These are phyloP conservation scores for Colletotrichum cereale DNA, from an alignment of 2,329 filamentous ascomycete genomes.

Conservation along the genomic window DNA sequence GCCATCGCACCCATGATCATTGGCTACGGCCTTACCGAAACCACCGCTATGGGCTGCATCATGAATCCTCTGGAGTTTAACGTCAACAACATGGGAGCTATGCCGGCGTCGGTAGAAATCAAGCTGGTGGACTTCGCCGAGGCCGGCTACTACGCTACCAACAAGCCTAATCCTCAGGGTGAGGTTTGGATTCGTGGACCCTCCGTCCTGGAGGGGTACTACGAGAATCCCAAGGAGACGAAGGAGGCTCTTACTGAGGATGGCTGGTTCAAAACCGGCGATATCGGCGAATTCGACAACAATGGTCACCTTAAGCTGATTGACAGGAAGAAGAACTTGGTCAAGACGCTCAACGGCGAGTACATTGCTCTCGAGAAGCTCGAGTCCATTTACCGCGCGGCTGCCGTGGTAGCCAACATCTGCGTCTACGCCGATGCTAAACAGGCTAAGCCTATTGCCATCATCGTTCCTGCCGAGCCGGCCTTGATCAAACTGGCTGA, in stretches of 20 bases:
- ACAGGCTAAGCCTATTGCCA: slow-evolving; percentile 66
- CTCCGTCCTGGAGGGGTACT: slow-evolving; percentile 79
- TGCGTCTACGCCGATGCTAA: slow-evolving; percentile 66
- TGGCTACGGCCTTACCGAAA: slow-evolving; percentile 91
- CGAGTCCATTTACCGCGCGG: slow-evolving; percentile 66
- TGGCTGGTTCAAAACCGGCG: slow-evolving; percentile 90
- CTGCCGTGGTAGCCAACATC: slow-evolving; percentile 65
- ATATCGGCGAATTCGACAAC: slow-evolving; percentile 82
- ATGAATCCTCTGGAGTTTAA: slow-evolving; percentile 87
- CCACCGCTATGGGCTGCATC: slow-evolving; percentile 79
- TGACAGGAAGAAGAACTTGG: slow-evolving; percentile 90
- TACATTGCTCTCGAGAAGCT: slow-evolving; percentile 86
- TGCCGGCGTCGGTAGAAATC: slow-evolving; percentile 80
- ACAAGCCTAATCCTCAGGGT: slow-evolving; percentile 82
- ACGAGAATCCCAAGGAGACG: slow-evolving; percentile 83
- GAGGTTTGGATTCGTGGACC: slow-evolving; percentile 90
- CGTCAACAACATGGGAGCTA: slow-evolving; percentile 75
- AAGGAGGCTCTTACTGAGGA: slow-evolving; percentile 76
- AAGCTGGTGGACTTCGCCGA: slow-evolving; percentile 90
- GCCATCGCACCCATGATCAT: slow-evolving; percentile 90
- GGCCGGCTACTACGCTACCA: slow-evolving; percentile 82
- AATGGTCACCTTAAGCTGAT: slow-evolving; percentile 81
- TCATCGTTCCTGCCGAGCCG: slow-evolving; percentile 68
- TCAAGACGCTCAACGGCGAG: slow-evolving; percentile 85
- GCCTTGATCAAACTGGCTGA: slow-evolving; percentile 66